A percentile compares a stretch with the other conserved stretches of the same genome.
These are phyloP conservation scores for Crithidia expoeki DNA, from an alignment of 208 protist species.

Conservation along the genomic window DNA sequence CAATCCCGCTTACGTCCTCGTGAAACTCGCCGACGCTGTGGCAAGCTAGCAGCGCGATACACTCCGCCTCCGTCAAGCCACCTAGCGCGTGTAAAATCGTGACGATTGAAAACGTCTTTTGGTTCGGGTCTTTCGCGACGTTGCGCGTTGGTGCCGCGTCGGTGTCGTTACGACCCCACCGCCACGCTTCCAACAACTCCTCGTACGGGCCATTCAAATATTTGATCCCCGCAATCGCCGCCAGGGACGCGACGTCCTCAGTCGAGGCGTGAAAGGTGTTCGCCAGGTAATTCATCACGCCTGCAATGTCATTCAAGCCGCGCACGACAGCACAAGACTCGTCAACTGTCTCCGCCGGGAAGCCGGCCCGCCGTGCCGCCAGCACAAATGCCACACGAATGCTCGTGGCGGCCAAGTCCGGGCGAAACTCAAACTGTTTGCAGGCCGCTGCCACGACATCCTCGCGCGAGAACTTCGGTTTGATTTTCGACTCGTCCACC, in stretches of 20 bases:
- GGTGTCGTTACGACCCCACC: conserved; percentile 85
- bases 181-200: conserved; percentile 54
- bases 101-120: conserved; percentile 44
- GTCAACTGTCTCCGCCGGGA: conserved; percentile 59
- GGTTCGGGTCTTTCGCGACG: conserved; percentile 28
- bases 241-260: conserved; percentile 72
- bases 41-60: conserved; percentile 82
- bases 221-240: conserved; percentile 73
- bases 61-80: conserved; percentile 78
- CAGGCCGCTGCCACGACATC: conserved; percentile 56
- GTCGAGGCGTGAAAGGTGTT: conserved; percentile 53
- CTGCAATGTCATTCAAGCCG: conserved; percentile 75
- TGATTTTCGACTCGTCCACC: conserved; percentile 78
- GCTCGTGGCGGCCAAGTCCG: conserved; percentile 76
- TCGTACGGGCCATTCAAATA: conserved; percentile 74
- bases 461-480: conserved; percentile 64
- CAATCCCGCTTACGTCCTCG: conserved; percentile 80
- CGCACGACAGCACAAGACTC: conserved; percentile 80
- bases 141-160: conserved; percentile 60
- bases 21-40: conserved; percentile 89
- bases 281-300: conserved; percentile 66
- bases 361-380: conserved; percentile 77
- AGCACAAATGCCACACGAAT: conserved; percentile 82
- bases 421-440: conserved; percentile 81
- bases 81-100: conserved; percentile 69